Percentiles rank a stretch among this genome's conserved stretches.
Conservation (phyloP, 2,329 filamentous ascomycete species). For the Parafenestella ontariensis region DNA sequence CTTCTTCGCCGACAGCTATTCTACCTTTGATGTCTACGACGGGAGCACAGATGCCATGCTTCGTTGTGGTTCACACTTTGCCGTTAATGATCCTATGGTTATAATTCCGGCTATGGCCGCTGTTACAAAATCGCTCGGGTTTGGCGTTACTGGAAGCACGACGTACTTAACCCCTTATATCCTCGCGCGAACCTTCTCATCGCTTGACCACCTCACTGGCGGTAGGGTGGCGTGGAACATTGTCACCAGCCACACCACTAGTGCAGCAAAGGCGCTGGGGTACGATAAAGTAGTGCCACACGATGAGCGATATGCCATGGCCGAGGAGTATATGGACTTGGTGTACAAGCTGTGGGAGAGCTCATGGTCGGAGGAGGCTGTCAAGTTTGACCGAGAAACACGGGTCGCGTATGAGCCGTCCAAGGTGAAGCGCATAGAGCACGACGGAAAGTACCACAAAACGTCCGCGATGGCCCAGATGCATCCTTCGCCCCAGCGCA, state of each 20-base stretch:
- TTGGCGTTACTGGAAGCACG: slow-evolving; percentile 71
- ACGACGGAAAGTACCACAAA: slow-evolving; percentile 67
- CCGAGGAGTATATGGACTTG: slow-evolving; percentile 72
- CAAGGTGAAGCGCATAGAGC: slow-evolving; percentile 68
- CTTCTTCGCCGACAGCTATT: slow-evolving; percentile 55
- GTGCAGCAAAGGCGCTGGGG: slow-evolving; percentile 67
- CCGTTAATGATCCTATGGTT: slow-evolving; percentile 70
- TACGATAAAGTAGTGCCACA: slow-evolving; percentile 63
- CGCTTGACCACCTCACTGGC: slow-evolving; percentile 69
- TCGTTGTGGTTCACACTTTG: slow-evolving; percentile 70
- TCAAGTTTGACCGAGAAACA: slow-evolving; percentile 62
- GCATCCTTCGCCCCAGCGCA: slow-evolving; percentile 69
- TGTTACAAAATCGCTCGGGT: slow-evolving; percentile 68
- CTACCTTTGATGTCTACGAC: slow-evolving; percentile 72
- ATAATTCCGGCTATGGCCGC: slow-evolving; percentile 72
- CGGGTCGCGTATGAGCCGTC: slow-evolving; percentile 64
- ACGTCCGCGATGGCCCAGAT: slow-evolving; percentile 72
- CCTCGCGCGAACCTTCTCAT: slow-evolving; percentile 66
- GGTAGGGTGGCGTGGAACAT: slow-evolving; percentile 58
- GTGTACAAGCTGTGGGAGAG: slow-evolving; percentile 72
- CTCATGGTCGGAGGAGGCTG: slow-evolving; percentile 71
- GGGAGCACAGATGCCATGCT: slow-evolving; percentile 67
- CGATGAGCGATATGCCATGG: slow-evolving; percentile 70
- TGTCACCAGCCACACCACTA: slow-evolving; percentile 70
- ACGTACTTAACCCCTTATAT: slow-evolving; percentile 73